phyloP scores from a whole-genome alignment of 164 flowering plant species.

The Umbilicus rupestris region DNA sequence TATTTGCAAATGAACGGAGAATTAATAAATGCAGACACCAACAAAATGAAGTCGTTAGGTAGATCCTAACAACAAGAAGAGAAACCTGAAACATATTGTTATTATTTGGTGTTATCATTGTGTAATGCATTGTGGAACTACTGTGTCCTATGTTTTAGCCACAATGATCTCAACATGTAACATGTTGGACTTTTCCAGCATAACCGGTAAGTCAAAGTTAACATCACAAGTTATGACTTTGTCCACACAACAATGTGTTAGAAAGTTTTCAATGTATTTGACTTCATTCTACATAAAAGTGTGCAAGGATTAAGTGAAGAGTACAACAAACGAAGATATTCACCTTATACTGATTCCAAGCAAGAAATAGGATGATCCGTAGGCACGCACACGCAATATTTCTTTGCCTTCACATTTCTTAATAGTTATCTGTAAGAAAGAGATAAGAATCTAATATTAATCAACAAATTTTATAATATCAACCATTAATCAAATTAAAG shows the following conservation, averaged over 20 bases:
- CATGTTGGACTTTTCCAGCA: background rate
- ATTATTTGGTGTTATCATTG: background rate
- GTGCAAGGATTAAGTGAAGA: background rate
- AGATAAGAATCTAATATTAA: slow-evolving; percentile 8
- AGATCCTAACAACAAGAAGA: background rate
- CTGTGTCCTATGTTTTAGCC: background rate
- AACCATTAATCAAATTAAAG: background rate
- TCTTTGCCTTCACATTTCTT: slow-evolving; percentile 52
- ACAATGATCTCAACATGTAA: background rate
- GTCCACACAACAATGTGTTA: background rate
- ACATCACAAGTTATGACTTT: background rate
- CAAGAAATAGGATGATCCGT: slow-evolving; percentile 71
- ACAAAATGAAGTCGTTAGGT: background rate
- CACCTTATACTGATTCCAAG: slow-evolving; percentile 90
- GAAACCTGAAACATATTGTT: background rate
- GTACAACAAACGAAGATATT: background rate
- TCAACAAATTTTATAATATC: background rate
- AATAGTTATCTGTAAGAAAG: slow-evolving; percentile 40
- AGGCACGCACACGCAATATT: slow-evolving; percentile 76
- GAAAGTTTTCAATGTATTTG: background rate
- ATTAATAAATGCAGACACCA: background rate
- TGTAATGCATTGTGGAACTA: background rate
- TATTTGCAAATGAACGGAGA: background rate
- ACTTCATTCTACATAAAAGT: background rate
- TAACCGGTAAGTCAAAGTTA: background rate